Evolutionary conservation across 2,329 filamentous ascomycete species (phyloP).

Genomic region (Xylariaceae sp.): DNA sequence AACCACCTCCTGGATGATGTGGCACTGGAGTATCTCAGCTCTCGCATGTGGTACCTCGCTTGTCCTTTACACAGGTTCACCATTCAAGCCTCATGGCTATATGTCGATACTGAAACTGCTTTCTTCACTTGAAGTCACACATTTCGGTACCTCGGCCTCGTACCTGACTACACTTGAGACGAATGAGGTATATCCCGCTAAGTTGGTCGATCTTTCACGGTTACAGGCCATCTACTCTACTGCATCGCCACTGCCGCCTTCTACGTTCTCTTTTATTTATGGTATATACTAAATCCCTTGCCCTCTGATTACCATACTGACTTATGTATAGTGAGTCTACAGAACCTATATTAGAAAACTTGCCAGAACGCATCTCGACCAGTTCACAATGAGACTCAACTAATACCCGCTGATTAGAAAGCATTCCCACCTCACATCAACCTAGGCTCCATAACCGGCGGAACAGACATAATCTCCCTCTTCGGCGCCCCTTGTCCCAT

Average conservation of each 20-base stretch:
- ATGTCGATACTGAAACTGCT: slow-evolving; percentile 81
- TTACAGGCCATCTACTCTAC: slow-evolving; percentile 91
- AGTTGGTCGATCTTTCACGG: slow-evolving; percentile 55
- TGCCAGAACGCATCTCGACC: too few species aligned
- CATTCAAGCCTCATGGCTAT: slow-evolving; percentile 76
- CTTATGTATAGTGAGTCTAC: too few species aligned
- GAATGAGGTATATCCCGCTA: slow-evolving; percentile 60
- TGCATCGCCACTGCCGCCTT: slow-evolving; percentile 86
- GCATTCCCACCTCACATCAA: slow-evolving; percentile 80
- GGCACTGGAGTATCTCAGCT: slow-evolving; percentile 91
- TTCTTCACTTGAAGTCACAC: slow-evolving; percentile 76
- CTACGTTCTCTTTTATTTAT: slow-evolving; percentile 90
- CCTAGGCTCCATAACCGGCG: slow-evolving; percentile 89
- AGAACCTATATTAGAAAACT: too few species aligned
- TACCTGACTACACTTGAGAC: slow-evolving; percentile 91
- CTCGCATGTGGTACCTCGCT: slow-evolving; percentile 80
- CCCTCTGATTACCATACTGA: too few species aligned
- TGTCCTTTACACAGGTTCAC: slow-evolving; percentile 88
- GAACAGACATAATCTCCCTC: slow-evolving; percentile 93
- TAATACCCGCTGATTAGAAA: slow-evolving; percentile 25
- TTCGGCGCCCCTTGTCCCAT: slow-evolving; percentile 84
- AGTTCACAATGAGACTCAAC: too few species aligned
- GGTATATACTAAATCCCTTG: too few species aligned
- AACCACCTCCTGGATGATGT: slow-evolving; percentile 99
- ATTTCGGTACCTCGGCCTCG: slow-evolving; percentile 93